A percentile compares a stretch with the other conserved stretches of the same genome.
Conservation (phyloP, 257 asterid species). For the Gentiana macrophylla region DNA sequence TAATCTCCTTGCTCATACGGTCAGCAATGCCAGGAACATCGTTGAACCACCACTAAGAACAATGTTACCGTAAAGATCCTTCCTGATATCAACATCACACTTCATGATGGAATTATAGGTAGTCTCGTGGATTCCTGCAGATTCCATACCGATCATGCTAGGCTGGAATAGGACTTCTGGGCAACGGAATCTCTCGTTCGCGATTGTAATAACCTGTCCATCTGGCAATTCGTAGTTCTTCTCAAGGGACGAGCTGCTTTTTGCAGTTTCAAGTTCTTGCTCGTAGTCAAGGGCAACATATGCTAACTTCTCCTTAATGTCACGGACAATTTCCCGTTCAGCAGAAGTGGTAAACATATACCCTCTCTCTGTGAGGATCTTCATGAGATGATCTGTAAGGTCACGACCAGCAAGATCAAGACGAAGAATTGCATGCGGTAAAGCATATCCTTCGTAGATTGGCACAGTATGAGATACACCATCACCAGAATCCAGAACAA, state of each 20-base stretch:
- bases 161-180: slow-evolving; percentile 46
- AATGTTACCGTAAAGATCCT: slow-evolving; percentile 44
- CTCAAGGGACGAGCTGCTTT: slow-evolving; percentile 39
- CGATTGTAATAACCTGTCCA: slow-evolving; percentile 42
- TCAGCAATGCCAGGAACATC: slow-evolving; percentile 46
- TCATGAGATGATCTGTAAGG: slow-evolving; percentile 37
- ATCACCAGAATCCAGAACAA: slow-evolving; percentile 47
- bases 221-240: slow-evolving; percentile 45
- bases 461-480: slow-evolving; percentile 45
- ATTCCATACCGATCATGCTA: slow-evolving; percentile 40
- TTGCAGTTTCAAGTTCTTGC: slow-evolving; percentile 37
- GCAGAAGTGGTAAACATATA: slow-evolving; percentile 49
- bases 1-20: slow-evolving; percentile 44
- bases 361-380: slow-evolving; percentile 43
- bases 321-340: slow-evolving; percentile 52
- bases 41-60: slow-evolving; percentile 47
- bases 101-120: slow-evolving; percentile 43
- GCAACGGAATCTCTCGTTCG: slow-evolving; percentile 43
- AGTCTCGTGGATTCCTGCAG: slow-evolving; percentile 45
- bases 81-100: slow-evolving; percentile 46
- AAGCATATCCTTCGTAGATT: slow-evolving; percentile 40
- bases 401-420: slow-evolving; percentile 46
- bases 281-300: slow-evolving; percentile 42
- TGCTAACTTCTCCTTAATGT: slow-evolving; percentile 35
- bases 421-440: slow-evolving; percentile 44